Conservation (phyloP, 106 monocot species). For the Phalaenopsis equestris region DNA sequence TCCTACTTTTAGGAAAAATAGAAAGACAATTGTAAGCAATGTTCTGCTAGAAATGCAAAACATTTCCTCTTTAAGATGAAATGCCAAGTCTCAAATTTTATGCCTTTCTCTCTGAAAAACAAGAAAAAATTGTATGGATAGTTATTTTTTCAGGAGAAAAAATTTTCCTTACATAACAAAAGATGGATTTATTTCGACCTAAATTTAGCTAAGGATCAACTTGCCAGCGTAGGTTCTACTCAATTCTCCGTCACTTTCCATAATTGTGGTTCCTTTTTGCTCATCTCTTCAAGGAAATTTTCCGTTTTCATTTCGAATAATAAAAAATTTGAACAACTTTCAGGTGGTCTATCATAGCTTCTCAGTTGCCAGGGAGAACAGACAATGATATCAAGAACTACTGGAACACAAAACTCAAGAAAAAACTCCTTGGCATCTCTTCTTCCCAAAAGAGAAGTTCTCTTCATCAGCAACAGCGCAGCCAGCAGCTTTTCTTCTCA, state of each 20-base stretch:
- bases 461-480: not conserved
- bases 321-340: not conserved
- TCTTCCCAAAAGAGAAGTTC: not conserved
- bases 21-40: not conserved
- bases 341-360: constrained; percentile 33
- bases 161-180: no score
- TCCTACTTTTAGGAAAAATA: not conserved
- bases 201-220: no score
- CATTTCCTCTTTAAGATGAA: no score
- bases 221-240: no score
- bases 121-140: no score
- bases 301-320: not conserved
- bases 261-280: not conserved
- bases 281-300: no score
- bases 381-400: constrained; percentile 31
- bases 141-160: no score
- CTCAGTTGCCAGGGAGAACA: constrained; percentile 25
- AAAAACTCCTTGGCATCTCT: constrained; percentile 14
- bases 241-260: not conserved
- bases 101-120: no score
- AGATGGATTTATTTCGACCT: no score
- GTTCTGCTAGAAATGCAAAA: not conserved
- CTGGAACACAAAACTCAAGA: constrained; percentile 39
- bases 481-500: not conserved
- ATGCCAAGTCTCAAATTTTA: not conserved